A percentile compares a stretch with the other conserved stretches of the same genome.
Evolutionary conservation across 2,329 filamentous ascomycete genomes (phyloP).

Genomic region (Pseudogymnoascus sp.): DNA sequence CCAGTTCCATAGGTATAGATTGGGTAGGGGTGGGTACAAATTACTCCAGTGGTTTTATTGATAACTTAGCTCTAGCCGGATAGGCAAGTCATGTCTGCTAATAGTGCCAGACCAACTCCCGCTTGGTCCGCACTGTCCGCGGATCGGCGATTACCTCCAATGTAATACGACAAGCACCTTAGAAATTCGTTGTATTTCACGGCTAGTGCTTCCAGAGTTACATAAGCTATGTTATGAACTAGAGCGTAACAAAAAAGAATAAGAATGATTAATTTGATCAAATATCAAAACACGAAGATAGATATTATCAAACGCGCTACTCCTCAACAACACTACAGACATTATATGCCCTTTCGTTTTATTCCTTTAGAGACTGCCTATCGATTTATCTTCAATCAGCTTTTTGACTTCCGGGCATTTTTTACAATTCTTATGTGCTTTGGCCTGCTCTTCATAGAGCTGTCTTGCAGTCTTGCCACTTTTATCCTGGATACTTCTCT

Average conservation of each 20-base stretch:
- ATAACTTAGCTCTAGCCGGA: too few species aligned
- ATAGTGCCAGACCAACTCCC: too few species aligned
- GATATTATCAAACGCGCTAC: neutral
- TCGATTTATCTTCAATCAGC: neutral
- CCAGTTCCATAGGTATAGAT: too few species aligned
- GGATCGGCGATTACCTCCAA: too few species aligned
- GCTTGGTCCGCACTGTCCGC: too few species aligned
- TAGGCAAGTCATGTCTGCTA: too few species aligned
- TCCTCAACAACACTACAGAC: neutral
- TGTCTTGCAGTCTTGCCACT: slow-evolving; percentile 9
- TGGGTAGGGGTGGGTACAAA: too few species aligned
- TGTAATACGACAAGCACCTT: too few species aligned
- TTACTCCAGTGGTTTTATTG: too few species aligned
- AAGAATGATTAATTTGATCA: neutral
- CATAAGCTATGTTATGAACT: too few species aligned
- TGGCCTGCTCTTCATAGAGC: neutral
- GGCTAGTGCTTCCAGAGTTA: too few species aligned
- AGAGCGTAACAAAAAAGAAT: neutral
- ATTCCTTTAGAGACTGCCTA: neutral
- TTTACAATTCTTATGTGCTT: neutral
- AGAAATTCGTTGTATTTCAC: too few species aligned
- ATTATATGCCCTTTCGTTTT: neutral
- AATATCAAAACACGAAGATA: neutral
- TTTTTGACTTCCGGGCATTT: neutral
- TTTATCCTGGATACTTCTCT: neutral